phyloP scores from a whole-genome alignment of 257 asterid genomes.

The Nicotiana obtusifolia region DNA sequence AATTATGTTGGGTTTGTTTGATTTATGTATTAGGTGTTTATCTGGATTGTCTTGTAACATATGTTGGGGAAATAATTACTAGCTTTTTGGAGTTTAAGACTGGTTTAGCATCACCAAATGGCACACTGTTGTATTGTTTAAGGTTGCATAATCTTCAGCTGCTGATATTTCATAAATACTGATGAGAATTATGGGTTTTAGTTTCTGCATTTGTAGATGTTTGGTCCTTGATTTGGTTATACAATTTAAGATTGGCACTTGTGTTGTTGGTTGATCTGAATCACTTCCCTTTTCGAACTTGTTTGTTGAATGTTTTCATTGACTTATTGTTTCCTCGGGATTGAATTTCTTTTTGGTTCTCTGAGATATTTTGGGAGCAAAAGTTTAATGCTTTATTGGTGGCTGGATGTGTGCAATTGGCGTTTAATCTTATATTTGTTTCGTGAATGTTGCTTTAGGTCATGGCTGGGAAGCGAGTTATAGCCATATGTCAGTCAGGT shows the following conservation, averaged over 20 bases:
- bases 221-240: background rate
- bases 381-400: background rate
- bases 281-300: background rate
- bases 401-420: background rate
- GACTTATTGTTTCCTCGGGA: background rate
- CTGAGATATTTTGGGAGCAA: background rate
- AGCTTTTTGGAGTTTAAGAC: constrained; percentile 10
- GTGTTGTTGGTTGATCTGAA: background rate
- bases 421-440: constrained; percentile 15
- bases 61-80: background rate
- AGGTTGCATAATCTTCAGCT: background rate
- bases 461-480: constrained; percentile 71
- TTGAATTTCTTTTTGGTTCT: background rate
- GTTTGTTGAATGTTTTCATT: background rate
- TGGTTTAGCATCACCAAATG: constrained; percentile 5
- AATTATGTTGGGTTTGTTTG: background rate
- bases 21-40: background rate
- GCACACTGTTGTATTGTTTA: constrained; percentile 7
- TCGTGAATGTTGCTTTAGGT: constrained; percentile 24
- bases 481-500: constrained; percentile 93
- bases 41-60: background rate
- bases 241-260: background rate
- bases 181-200: background rate
- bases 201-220: background rate
- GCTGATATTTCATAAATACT: constrained; percentile 7